Conservation (phyloP, 2,329 filamentous ascomycete genomes). For the Eutypa lata region DNA sequence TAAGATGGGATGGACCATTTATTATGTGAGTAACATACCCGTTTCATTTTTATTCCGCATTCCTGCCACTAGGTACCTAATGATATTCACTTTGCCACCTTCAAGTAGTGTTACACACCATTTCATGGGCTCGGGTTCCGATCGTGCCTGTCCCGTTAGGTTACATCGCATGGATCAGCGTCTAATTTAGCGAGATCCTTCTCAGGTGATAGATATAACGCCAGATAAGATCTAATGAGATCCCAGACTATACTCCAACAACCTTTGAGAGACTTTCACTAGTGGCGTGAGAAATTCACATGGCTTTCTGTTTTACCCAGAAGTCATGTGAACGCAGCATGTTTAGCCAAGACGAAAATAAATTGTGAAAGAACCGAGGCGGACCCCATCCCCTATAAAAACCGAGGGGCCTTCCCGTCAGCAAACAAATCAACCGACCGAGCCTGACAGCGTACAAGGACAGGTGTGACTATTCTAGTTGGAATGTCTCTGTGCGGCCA, state of each 20-base stretch:
- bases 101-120: not conserved
- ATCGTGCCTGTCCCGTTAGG: not conserved
- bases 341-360: not conserved
- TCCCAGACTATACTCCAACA: not conserved
- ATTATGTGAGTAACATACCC: no score
- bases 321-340: not conserved
- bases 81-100: no score
- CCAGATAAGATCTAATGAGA: not conserved
- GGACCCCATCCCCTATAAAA: not conserved
- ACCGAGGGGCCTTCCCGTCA: not conserved
- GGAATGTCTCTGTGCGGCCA: not conserved
- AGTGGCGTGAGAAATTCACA: not conserved
- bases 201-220: not conserved
- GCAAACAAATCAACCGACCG: not conserved
- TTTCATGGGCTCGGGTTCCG: not conserved
- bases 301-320: not conserved
- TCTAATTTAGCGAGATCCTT: not conserved
- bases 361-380: not conserved
- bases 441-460: not conserved
- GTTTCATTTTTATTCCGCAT: no score
- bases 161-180: not conserved
- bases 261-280: not conserved
- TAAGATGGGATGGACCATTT: no score
- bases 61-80: no score
- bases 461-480: not conserved